A percentile compares a stretch with the other conserved stretches of the same genome.
Evolutionary conservation across 78 protist genomes (phyloP).

Genomic region (Polysphondylium violaceum): DNA sequence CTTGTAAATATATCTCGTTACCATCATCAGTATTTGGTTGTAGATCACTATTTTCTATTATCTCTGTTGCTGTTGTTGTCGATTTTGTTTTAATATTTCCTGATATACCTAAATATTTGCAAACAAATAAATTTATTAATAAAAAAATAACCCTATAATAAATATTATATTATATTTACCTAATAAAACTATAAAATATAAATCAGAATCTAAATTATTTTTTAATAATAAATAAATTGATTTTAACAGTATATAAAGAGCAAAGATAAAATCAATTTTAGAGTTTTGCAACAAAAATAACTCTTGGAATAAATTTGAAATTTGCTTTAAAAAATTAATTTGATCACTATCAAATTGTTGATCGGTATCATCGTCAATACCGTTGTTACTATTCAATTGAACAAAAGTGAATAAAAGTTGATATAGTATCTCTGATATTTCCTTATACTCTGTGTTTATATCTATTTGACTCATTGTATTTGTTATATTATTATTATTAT

Average conservation of each 20-base stretch:
- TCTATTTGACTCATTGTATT: too few relatives aligned
- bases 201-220: neutral
- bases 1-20: too few relatives aligned
- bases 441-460: neutral
- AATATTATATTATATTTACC: neutral
- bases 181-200: constrained; percentile 7
- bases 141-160: too few relatives aligned
- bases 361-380: neutral
- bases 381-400: neutral
- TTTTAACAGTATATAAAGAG: neutral
- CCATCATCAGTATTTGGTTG: too few relatives aligned
- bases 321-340: constrained; percentile 24
- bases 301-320: constrained; percentile 12
- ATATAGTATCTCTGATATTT: neutral
- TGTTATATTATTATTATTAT: too few relatives aligned
- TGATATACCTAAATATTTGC: too few relatives aligned
- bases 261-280: neutral
- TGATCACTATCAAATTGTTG: neutral
- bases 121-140: too few relatives aligned
- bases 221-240: constrained; percentile 11
- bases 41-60: too few relatives aligned
- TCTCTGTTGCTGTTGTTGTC: too few relatives aligned
- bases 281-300: neutral
- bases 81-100: too few relatives aligned
- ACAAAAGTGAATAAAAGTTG: neutral